Evolutionary conservation across 148 eudicot genomes (phyloP), one percentile per base, ranked within the genome.

Genomic region (Oxyria digyna): DNA sequence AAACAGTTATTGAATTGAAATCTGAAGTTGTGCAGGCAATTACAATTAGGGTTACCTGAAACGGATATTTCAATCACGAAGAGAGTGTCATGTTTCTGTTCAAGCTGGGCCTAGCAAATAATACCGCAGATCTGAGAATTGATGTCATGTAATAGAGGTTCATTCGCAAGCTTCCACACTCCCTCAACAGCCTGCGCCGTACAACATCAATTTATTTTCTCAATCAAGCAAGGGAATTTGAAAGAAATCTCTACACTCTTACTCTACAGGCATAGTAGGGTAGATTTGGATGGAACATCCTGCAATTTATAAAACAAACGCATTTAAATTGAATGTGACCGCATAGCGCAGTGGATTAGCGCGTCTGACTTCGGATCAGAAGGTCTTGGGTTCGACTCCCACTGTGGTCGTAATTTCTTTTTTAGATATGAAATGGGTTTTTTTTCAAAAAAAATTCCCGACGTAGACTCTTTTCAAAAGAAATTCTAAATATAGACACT

Each of bases 281-380:
- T 18, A 6, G 55, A 49, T 18, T 49, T 49, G 6, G 38, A 35
- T 35, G n/a, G 38, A 35, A 35, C 38, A 35, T 35, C 38, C 6
- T 35, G 38, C 6, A 6, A 3, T 2, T 35, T 35, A 35, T 35
- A 35, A 3, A 3, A 35, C 38, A 35, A 35, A 35, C 6, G 38
- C 38, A 35, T 6, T 6, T 2, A 35, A 35, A 35, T 6, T 35
- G 38, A 35, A 35, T 2, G 38, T 35, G 3, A 35, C 6, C 6
- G 6, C 6, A 2, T 35, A 35, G 6, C 38, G 38, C 38, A 35
- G 67, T 64, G 67, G 67, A 64, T 64, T 64, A 64, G 67, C 67
- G 67, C 67, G 67, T 64, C 67, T 64, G 67, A 62, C 67, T 62
- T 62, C 67, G 67, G 67, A 62, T 64, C 67, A 29, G 67, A 62